Percentiles rank a stretch among this genome's conserved stretches.
Evolutionary conservation across 345 rosid genomes (phyloP).

Genomic region (Citrus mangshanensis): DNA sequence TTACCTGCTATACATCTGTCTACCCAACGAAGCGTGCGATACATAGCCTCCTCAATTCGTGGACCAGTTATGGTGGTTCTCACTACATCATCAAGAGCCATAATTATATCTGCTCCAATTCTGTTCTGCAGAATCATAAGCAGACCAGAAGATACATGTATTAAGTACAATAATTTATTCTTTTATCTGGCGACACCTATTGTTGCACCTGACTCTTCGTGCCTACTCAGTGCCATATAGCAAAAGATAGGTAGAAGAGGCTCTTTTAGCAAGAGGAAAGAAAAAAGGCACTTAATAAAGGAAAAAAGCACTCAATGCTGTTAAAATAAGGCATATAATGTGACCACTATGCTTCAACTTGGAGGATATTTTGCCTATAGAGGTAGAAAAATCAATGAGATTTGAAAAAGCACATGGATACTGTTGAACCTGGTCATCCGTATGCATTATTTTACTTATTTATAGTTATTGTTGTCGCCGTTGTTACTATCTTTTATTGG

Average conservation of each 20-base stretch:
- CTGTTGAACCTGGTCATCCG: background rate
- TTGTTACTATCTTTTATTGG: background rate
- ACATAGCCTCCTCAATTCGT: constrained; percentile 81
- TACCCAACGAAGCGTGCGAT: constrained; percentile 84
- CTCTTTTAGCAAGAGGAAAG: background rate
- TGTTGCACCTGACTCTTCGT: background rate
- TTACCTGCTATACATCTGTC: constrained; percentile 75
- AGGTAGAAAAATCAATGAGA: background rate
- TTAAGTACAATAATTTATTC: background rate
- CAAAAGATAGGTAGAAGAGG: background rate
- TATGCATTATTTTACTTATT: background rate
- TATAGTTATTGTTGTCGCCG: background rate
- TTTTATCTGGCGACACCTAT: background rate
- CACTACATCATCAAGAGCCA: constrained; percentile 92
- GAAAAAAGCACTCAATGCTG: background rate
- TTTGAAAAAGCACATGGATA: background rate
- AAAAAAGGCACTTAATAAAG: background rate
- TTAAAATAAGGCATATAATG: background rate
- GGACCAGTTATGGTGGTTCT: constrained; percentile 80
- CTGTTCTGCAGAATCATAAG: constrained; percentile 48
- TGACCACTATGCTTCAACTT: background rate
- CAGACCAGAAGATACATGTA: constrained; percentile 9
- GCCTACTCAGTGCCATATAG: background rate
- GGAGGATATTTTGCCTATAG: background rate
- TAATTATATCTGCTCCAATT: constrained; percentile 85